Evolutionary conservation across 2,329 filamentous ascomycete species (phyloP).

Genomic region (Teratosphaeriaceae sp.): DNA sequence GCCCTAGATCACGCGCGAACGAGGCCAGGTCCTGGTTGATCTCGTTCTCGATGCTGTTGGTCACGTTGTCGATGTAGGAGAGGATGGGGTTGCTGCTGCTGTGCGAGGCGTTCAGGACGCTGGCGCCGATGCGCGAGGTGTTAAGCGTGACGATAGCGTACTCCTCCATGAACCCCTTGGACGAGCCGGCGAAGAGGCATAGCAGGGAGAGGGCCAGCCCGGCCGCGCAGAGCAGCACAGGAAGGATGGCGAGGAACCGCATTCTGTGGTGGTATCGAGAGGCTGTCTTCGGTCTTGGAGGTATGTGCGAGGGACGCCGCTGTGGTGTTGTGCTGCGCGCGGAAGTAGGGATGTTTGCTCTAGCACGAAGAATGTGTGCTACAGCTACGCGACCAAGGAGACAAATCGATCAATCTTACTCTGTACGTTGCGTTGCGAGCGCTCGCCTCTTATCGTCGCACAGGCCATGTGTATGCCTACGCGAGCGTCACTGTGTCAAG

Average conservation of each 20-base stretch:
- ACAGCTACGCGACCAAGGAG: no score
- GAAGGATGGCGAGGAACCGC: constrained; percentile 13
- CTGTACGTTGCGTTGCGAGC: no score
- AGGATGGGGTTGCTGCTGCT: constrained; percentile 22
- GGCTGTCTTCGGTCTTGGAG: neutral
- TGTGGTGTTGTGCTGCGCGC: no score
- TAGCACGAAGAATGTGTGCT: no score
- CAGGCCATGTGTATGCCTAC: no score
- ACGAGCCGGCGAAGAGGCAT: constrained; percentile 55
- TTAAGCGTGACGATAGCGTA: constrained; percentile 54
- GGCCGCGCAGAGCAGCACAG: constrained; percentile 38
- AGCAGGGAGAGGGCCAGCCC: constrained; percentile 53
- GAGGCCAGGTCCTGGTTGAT: constrained; percentile 37
- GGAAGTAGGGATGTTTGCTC: no score
- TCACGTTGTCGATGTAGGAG: constrained; percentile 26
- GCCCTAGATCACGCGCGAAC: constrained; percentile 43
- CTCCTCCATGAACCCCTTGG: constrained; percentile 49
- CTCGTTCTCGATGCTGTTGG: constrained; percentile 31
- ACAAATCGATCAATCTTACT: no score
- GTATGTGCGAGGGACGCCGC: neutral
- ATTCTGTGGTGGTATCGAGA: constrained; percentile 4
- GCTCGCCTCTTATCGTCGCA: no score
- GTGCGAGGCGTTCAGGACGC: constrained; percentile 22
- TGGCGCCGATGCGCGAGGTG: constrained; percentile 46
- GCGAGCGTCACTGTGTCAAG: neutral